Conservation (phyloP, 345 rosid genomes). For the Euphorbia tirucalli region DNA sequence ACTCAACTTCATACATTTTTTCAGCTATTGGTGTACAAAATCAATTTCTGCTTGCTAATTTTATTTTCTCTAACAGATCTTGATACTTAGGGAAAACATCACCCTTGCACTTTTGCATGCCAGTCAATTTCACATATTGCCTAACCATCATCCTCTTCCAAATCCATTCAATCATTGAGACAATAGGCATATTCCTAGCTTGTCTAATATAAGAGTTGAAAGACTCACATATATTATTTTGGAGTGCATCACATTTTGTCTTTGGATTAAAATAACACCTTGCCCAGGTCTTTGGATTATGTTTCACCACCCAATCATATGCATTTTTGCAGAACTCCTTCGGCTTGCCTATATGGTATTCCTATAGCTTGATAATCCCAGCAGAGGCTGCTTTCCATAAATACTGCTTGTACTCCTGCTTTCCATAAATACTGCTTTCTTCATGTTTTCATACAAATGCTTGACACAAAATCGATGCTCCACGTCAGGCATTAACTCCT, state of each 20-base stretch:
- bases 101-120: no score
- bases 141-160: background rate
- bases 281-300: background rate
- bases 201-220: background rate
- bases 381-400: background rate
- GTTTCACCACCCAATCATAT: background rate
- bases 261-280: background rate
- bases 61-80: no score
- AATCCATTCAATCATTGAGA: background rate
- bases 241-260: background rate
- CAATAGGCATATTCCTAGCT: background rate
- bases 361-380: no score
- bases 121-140: no score
- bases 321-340: background rate
- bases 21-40: no score
- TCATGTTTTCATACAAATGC: background rate
- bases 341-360: no score
- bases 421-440: background rate
- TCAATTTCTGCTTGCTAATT: no score
- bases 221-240: background rate
- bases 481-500: no score
- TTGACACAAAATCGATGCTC: background rate
- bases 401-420: no score
- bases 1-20: no score
- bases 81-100: no score